Conservation (phyloP, 1,284 basidiomycete genomes). For the Pseudozyma sp. region DNA sequence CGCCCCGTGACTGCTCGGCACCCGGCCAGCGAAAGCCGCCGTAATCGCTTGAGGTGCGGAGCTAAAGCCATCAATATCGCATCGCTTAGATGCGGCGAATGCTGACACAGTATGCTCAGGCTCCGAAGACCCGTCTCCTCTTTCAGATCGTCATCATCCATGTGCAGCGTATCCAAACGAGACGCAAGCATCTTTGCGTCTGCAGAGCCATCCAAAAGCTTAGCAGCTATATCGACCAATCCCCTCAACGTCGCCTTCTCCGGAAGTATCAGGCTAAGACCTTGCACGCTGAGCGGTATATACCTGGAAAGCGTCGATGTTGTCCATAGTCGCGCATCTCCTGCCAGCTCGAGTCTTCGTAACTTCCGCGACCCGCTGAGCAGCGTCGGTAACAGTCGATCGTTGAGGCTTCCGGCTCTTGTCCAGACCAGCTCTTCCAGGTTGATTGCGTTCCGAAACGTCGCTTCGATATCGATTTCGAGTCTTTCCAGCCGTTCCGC, state of each 20-base stretch:
- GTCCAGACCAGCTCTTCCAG: slow-evolving; percentile 63
- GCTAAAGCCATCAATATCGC: slow-evolving; percentile 41
- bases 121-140: slow-evolving; percentile 31
- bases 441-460: slow-evolving; percentile 41
- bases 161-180: background rate
- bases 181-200: slow-evolving; percentile 4
- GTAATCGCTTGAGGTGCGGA: slow-evolving; percentile 41
- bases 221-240: slow-evolving; percentile 39
- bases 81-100: slow-evolving; percentile 58
- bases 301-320: slow-evolving; percentile 44
- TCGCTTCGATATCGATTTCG: slow-evolving; percentile 50
- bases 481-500: slow-evolving; percentile 61
- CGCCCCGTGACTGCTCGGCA: slow-evolving; percentile 56
- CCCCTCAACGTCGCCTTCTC: slow-evolving; percentile 33
- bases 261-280: slow-evolving; percentile 47
- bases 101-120: slow-evolving; percentile 49
- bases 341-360: slow-evolving; percentile 57
- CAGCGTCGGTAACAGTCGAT: slow-evolving; percentile 52
- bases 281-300: slow-evolving; percentile 30
- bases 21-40: slow-evolving; percentile 56
- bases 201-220: slow-evolving; percentile 8
- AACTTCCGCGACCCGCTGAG: slow-evolving; percentile 37
- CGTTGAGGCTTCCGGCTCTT: slow-evolving; percentile 62
- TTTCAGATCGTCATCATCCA: background rate
- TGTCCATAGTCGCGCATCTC: slow-evolving; percentile 57